Conservation (phyloP, 2,329 filamentous ascomycete genomes). For the Polytolypa hystricis region DNA sequence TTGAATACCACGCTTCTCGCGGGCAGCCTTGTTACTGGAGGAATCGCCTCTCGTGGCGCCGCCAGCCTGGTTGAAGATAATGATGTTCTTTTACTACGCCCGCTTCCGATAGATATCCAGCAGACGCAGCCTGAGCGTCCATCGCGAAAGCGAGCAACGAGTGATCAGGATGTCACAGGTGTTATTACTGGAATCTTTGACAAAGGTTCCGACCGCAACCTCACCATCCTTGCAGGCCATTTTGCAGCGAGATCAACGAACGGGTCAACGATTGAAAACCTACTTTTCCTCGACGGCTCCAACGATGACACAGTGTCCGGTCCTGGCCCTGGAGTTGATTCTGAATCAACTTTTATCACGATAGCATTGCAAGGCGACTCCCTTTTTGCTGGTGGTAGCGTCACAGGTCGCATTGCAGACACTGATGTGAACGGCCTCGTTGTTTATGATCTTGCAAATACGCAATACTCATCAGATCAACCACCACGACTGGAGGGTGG, state of each 20-base stretch:
- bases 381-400: conserved; percentile 70
- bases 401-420: conserved; percentile 59
- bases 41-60: conserved; percentile 61
- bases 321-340: conserved; percentile 47
- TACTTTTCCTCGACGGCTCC: conserved; percentile 72
- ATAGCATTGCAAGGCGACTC: conserved; percentile 55
- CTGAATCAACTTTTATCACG: conserved; percentile 63
- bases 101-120: conserved; percentile 41
- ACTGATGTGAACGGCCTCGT: conserved; percentile 61
- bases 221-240: conserved; percentile 80
- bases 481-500: conserved; percentile 63
- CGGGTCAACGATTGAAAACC: conserved; percentile 63
- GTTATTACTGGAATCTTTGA: conserved; percentile 18
- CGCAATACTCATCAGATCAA: conserved; percentile 53
- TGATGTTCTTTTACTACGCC: conserved; percentile 26
- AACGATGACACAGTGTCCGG: conserved; percentile 57
- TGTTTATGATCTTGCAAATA: conserved; percentile 61
- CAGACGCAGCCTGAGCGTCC: conserved; percentile 14
- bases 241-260: conserved; percentile 62
- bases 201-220: conserved; percentile 40
- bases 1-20: conserved; percentile 57
- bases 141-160: conserved; percentile 18
- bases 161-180: conserved; percentile 24
- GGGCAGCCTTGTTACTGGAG: conserved; percentile 68
- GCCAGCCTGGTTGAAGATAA: conserved; percentile 46